Evolutionary conservation across 441 rosid genomes (phyloP), one percentile per base, ranked within the genome.

Genomic region (Dalechampia spathulata): DNA sequence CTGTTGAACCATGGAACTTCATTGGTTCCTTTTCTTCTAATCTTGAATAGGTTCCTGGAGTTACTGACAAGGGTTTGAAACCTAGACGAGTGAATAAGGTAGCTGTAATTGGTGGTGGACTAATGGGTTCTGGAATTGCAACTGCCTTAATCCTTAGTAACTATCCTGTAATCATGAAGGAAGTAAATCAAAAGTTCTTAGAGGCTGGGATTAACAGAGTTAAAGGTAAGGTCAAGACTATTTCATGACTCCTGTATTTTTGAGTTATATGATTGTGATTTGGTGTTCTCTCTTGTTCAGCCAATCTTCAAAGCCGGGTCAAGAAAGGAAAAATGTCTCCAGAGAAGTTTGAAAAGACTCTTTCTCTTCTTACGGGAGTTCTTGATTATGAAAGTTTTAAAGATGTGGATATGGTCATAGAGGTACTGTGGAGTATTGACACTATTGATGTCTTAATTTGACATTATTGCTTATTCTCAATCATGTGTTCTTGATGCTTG

Each of bases 91-190:
- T 82, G 68, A 86, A 71, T 14, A 90, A 82, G 69, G 86, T 93
- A 71, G 99, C 99, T 55, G 76, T 93, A 49, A 80, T 93, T 58
- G 99, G 99, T 26, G 99, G 99, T 43, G 99, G 99, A 65, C 76
- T 89, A 32, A 93, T 93, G 99, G 99, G 99, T 65, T 93, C 97
- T 49, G 99, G 99, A 67, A 93, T 93, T 63, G 96, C 96, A 49
- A 93, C 96, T 21, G 87, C 97, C 7, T 70, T 93, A 72, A 68
- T 93, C 55, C 90, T 83, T 60, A 77, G 95, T 70, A 85, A 82
- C 67, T 93, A 85, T 68, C 77, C 76, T 2, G 99, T 93, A 64
- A 74, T 87, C 62, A 75, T 93, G 62, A 93, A 93, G 73, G 99
- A 87, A 80, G 89, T 93, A 41, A 90, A 90, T 77, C 87, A 82